Base-by-base conservation (phyloP, 345 rosid genomes). In the Eucalyptus albens region DNA sequence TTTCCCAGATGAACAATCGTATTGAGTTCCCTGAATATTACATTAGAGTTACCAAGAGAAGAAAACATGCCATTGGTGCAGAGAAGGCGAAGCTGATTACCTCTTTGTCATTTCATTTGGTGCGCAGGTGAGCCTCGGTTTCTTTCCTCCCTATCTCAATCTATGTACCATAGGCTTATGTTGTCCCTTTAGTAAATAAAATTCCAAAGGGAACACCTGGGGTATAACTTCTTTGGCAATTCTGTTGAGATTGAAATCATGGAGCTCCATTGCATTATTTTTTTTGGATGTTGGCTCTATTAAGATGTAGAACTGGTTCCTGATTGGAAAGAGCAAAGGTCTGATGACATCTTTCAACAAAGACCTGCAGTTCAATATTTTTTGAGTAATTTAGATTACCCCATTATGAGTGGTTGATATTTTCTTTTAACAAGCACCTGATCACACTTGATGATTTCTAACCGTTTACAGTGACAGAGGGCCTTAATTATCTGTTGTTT, bases 1-100 rank as follows among this genome's bases (percentile, higher is more conserved):
- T 88, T 86, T 92, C 90, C 72, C 93, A 96, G 98, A 49, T 95
- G 92, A 96, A 80, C 53, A 90, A 94, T 90, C 91, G 33, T 31
- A 42, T 91, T 29, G 93, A 87, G 89, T 86, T 37, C 56, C 72
- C 88, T 82, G 94, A 95, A 72, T 89, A 93, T 47, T 96, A 93
- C 90, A 92, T 97, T 26, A 96, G 98, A 44, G 96, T 97, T 42
- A 89, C 92, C 44, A 94, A 93, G 91, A 92, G 91, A 89, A 93
- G 97, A 90, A 95, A 90, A 89, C 93, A 92, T 92, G 90, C 92
- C 13, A 88, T 92, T 92, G 95, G 96, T 59, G 91, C 91, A 86
- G 96, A 94, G 88, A 93, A 94, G 94, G 88, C 94, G 21, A 91
- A 90, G 91, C 60, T 80, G 87, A 91, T 95, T 89, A 92, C 93